A percentile compares a stretch with the other conserved stretches of the same genome.
These are phyloP conservation scores for Stylosanthes scabra DNA, from an alignment of 331 rosid species.

Conservation along the genomic window DNA sequence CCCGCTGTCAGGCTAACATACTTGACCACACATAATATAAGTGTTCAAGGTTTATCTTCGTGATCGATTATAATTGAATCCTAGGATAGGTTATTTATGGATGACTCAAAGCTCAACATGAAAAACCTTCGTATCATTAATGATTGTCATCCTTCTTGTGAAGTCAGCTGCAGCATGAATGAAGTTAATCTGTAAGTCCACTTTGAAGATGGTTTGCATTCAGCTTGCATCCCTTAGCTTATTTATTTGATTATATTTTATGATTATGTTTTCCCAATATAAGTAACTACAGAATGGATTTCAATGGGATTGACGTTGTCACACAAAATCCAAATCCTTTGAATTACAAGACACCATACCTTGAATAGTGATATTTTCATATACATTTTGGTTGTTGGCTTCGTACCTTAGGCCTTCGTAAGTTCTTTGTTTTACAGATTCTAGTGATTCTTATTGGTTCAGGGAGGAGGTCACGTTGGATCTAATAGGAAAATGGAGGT, in stretches of 20 bases:
- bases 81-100: conserved; percentile 11
- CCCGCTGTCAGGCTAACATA: background rate
- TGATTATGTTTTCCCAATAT: conserved; percentile 10
- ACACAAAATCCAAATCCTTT: background rate
- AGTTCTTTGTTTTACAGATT: conserved; percentile 59
- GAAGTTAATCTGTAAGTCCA: conserved; percentile 9
- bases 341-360: too few species aligned
- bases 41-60: conserved; percentile 14
- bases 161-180: conserved; percentile 21
- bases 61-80: conserved; percentile 9
- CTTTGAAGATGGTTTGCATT: conserved; percentile 19
- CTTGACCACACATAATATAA: conserved; percentile 22
- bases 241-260: background rate
- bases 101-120: conserved; percentile 12
- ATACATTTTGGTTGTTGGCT: conserved; percentile 66
- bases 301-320: conserved; percentile 1
- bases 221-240: conserved; percentile 1
- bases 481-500: background rate
- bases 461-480: background rate
- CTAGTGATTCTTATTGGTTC: background rate
- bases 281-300: background rate
- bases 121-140: background rate
- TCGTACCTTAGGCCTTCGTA: conserved; percentile 45
- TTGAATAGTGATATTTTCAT: conserved; percentile 43
- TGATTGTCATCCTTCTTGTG: background rate